These are phyloP conservation scores for Termitomyces sp. DNA, from an alignment of 768 basidiomycete species.

Conservation along the genomic window DNA sequence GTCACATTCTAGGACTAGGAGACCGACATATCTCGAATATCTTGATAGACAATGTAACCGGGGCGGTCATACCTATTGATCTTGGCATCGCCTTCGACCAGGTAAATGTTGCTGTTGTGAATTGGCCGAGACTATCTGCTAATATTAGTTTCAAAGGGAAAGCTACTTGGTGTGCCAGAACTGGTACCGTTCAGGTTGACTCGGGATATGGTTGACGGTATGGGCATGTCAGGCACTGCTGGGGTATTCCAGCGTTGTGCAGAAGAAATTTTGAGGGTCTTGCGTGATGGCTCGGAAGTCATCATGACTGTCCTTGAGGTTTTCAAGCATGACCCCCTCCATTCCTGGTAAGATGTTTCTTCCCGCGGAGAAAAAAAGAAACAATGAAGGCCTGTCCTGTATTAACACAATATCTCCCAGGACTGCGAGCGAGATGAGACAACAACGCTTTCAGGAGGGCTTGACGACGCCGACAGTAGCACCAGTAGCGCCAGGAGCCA, in stretches of 20 bases:
- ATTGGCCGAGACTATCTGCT: background rate
- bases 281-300: constrained; percentile 78
- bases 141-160: constrained; percentile 56
- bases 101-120: constrained; percentile 45
- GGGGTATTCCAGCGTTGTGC: constrained; percentile 95
- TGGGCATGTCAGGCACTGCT: constrained; percentile 85
- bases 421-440: constrained; percentile 75
- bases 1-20: constrained; percentile 87
- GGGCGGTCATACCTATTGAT: constrained; percentile 94
- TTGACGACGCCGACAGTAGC: constrained; percentile 22
- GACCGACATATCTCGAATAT: constrained; percentile 94
- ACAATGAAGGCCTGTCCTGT: too few relatives aligned
- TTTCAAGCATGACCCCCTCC: constrained; percentile 94
- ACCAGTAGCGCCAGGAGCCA: too few relatives aligned
- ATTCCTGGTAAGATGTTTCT: constrained; percentile 60
- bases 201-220: constrained; percentile 88
- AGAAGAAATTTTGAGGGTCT: constrained; percentile 89
- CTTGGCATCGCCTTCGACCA: constrained; percentile 96
- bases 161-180: constrained; percentile 73
- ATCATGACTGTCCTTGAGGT: constrained; percentile 96
- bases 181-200: constrained; percentile 94
- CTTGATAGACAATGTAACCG: constrained; percentile 73
- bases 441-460: constrained; percentile 55
- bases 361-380: too few relatives aligned
- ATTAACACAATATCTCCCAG: constrained; percentile 29